A percentile compares a stretch with the other conserved stretches of the same genome.
Conservation (phyloP, 768 basidiomycete genomes). For the Suillus decipiens region DNA sequence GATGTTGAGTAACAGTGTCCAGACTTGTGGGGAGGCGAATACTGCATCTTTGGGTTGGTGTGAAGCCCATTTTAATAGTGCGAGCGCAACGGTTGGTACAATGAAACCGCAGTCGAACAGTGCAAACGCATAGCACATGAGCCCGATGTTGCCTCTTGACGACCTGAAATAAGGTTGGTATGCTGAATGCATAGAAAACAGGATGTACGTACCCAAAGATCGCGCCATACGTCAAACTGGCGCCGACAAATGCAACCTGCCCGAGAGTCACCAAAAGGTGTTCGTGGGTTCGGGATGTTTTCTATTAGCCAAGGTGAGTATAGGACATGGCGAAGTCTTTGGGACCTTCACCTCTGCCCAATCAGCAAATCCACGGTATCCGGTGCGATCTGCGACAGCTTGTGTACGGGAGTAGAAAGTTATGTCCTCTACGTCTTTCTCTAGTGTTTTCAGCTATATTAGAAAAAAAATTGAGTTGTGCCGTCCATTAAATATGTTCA, state of each 20-base stretch:
- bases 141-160: slow-evolving; percentile 23
- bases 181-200: neutral
- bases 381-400: slow-evolving; percentile 22
- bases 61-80: slow-evolving; percentile 23
- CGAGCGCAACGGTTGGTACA: slow-evolving; percentile 23
- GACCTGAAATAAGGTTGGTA: slow-evolving; percentile 13
- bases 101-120: slow-evolving; percentile 30
- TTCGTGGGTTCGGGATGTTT: slow-evolving; percentile 13
- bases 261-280: slow-evolving; percentile 8
- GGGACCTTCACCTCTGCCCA: slow-evolving; percentile 21
- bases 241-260: slow-evolving; percentile 19
- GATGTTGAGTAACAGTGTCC: slow-evolving; percentile 21
- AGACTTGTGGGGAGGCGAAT: slow-evolving; percentile 27
- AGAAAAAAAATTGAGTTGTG: neutral
- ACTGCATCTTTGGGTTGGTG: slow-evolving; percentile 19
- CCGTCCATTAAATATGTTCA: neutral
- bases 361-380: slow-evolving; percentile 24
- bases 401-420: slow-evolving; percentile 17
- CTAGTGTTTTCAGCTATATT: slow-evolving; percentile 9
- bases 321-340: neutral
- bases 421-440: slow-evolving; percentile 9
- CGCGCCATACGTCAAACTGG: slow-evolving; percentile 28
- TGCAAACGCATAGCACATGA: slow-evolving; percentile 31
- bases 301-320: neutral
- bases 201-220: slow-evolving; percentile 24